Percentiles rank a stretch among this genome's conserved stretches.
Evolutionary conservation across 768 basidiomycete genomes (phyloP).

Genomic region (Boletus sp.): DNA sequence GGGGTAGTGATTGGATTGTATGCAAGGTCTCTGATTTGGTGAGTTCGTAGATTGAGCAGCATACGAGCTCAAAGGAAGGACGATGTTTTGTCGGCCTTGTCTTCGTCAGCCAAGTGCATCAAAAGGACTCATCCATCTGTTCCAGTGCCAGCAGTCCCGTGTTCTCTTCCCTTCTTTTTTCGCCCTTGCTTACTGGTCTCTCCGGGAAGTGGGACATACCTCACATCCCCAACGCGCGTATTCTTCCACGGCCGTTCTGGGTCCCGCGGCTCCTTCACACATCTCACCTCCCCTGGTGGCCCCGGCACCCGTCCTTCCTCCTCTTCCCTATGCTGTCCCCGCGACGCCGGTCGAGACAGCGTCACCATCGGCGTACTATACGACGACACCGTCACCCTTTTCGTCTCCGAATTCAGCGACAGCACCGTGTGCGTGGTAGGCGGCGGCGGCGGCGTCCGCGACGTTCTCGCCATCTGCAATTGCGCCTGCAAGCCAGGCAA

Average conservation of each 20-base stretch:
- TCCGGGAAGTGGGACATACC: conserved; percentile 36
- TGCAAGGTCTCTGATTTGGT: too few species aligned
- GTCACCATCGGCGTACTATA: conserved; percentile 38
- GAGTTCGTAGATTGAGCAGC: not conserved
- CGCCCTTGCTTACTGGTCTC: not conserved
- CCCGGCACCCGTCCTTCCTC: conserved; percentile 39
- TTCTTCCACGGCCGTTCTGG: conserved; percentile 44
- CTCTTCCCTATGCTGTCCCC: conserved; percentile 34
- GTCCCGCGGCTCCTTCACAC: conserved; percentile 30
- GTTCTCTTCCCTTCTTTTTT: conserved; percentile 2
- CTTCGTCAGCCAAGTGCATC: not conserved
- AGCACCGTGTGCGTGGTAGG: conserved; percentile 54
- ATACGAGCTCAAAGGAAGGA: not conserved
- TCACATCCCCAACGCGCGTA: conserved; percentile 29
- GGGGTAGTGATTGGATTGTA: not conserved
- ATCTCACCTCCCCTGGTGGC: conserved; percentile 37
- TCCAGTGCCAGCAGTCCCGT: not conserved
- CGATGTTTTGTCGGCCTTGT: not conserved
- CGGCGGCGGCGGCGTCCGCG: conserved; percentile 21
- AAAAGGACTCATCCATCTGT: not conserved
- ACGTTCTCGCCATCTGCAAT: conserved; percentile 4
- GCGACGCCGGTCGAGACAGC: conserved; percentile 34
- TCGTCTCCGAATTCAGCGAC: conserved; percentile 52
- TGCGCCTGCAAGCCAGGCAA: conserved; percentile 30
- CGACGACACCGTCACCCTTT: conserved; percentile 51